Evolutionary conservation across 2,329 filamentous ascomycete species (phyloP), one percentile per base, ranked within the genome.

Genomic region (Diaporthe eres): DNA sequence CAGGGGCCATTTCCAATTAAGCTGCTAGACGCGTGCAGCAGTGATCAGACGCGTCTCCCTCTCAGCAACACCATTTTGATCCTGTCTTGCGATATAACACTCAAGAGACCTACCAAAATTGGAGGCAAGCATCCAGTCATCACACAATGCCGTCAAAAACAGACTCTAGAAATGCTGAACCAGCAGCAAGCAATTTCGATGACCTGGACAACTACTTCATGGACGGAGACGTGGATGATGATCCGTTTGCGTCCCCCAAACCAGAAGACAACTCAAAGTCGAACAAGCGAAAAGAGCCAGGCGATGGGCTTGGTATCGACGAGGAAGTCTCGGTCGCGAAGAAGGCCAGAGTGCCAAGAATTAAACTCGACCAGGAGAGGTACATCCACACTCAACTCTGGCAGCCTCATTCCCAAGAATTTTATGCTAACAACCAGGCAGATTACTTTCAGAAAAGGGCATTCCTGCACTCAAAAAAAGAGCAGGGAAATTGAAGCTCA

Each of bases 301-400:
- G 88, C 39, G 74, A 77, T 60, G 88, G 88, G 0, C 85, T 98
- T 3, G 95, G 96, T 61, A 92, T 98, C 74, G 96, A 98, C 78
- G 92, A 97, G 81, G 95, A 98, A 80, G 90, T 99, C 72, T 93
- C 94, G 74, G 89, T 98, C 6, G 91, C 90, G 55, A 98, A 95
- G 85, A 94, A 94, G 80, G 90, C 92, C 49, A 90, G 92, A 77
- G 86, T 83, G 0, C 95, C 95, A 1, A 89, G 92, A 74, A 93
- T 96, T 5, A 99, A 98, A 83, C 89, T 99, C 37, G 96, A 99
- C 81, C 95, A 98, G 80, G 86, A 90, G 13, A 91, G 92, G 93
- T 95, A 82, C 71, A 80, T 58, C 22, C 17, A 8, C 4, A 10
- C 8, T 70, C 39, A 75, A 25, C 28, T 72, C 44, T 6, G 25